These are phyloP conservation scores for Solanum hybrid DNA, from an alignment of 305 asterid genomes.

Conservation along the genomic window DNA sequence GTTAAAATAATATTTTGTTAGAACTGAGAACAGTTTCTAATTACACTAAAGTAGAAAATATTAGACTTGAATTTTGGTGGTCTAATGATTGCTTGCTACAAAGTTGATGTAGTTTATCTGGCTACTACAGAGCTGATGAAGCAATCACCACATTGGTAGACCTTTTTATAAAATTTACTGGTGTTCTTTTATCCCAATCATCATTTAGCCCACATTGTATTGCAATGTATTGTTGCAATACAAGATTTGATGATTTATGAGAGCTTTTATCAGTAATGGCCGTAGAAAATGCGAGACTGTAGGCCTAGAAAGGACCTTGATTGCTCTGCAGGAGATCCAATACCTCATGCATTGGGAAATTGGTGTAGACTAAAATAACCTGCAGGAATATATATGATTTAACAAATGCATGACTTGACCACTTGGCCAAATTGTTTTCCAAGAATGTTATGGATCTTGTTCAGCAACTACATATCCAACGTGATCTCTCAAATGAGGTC, in stretches of 20 bases:
- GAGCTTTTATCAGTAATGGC: neutral
- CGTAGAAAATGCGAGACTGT: neutral
- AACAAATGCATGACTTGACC: neutral
- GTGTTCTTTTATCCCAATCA: neutral
- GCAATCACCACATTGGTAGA: neutral
- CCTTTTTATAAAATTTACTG: neutral
- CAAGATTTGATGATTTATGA: neutral
- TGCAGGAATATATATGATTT: neutral
- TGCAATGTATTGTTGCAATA: neutral
- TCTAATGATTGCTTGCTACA: neutral
- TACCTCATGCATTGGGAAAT: neutral
- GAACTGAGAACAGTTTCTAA: conserved; percentile 1
- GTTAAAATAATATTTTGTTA: conserved; percentile 2
- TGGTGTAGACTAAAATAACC: neutral
- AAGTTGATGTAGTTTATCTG: neutral
- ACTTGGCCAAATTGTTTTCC: neutral
- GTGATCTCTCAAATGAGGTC: neutral
- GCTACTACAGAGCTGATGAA: neutral
- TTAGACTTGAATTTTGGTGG: neutral
- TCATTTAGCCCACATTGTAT: neutral
- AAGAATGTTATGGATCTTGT: neutral
- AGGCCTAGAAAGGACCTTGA: neutral
- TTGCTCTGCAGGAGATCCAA: neutral
- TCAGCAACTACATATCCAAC: neutral
- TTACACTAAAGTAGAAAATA: neutral